Percentiles rank a stretch among this genome's conserved stretches.
These are phyloP conservation scores for Aspergillus japonicus DNA, from an alignment of 2,329 filamentous ascomycete genomes.

Conservation along the genomic window DNA sequence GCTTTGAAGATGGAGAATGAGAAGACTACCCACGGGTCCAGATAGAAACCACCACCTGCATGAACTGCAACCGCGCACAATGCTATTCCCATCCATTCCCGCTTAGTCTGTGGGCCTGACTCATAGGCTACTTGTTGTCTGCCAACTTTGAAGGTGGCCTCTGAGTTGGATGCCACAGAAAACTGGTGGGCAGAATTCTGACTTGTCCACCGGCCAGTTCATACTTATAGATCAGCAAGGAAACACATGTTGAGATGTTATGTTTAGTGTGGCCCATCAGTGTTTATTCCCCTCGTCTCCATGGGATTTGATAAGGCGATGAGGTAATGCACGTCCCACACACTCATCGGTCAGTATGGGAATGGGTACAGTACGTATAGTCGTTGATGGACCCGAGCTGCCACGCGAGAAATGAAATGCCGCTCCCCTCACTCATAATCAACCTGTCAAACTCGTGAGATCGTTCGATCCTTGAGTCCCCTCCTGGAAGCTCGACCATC, in stretches of 20 bases:
- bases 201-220: not conserved
- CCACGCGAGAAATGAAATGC: not conserved
- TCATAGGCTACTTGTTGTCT: not conserved
- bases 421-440: constrained; percentile 6
- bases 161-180: not conserved
- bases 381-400: not conserved
- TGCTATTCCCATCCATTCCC: not conserved
- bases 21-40: constrained; percentile 15
- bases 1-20: constrained; percentile 11
- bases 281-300: not conserved
- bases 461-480: not conserved
- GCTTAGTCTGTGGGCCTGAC: not conserved
- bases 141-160: not conserved
- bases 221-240: constrained; percentile 4
- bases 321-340: constrained; percentile 4
- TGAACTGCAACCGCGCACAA: constrained; percentile 17
- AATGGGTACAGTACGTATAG: not conserved
- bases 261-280: not conserved
- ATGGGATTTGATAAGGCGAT: not conserved
- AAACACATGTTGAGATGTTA: not conserved
- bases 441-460: constrained; percentile 5
- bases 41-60: constrained; percentile 16
- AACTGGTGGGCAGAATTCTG: not conserved
- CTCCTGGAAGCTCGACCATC: not conserved
- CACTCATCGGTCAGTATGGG: not conserved